These are phyloP conservation scores for Sinapis alba DNA, from an alignment of 441 rosid species.

Conservation along the genomic window DNA sequence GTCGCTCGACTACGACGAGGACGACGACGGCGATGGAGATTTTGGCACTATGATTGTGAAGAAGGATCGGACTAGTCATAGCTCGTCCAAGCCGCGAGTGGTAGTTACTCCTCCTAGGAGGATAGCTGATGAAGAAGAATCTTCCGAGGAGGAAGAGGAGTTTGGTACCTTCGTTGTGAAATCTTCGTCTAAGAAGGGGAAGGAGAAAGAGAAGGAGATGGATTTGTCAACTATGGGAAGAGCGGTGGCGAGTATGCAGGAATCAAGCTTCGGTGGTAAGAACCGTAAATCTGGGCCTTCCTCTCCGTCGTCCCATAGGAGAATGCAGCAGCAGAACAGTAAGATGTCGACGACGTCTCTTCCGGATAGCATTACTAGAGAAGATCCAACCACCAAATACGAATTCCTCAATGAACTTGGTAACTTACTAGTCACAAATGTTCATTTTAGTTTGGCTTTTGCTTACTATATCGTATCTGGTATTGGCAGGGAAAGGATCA, in stretches of 20 bases:
- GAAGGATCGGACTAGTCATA: constrained; percentile 43
- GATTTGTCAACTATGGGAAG: constrained; percentile 74
- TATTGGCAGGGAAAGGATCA: constrained; percentile 84
- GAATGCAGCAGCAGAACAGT: constrained; percentile 49
- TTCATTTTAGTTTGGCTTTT: background rate
- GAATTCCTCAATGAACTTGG: constrained; percentile 97
- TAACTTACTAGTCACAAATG: constrained; percentile 14
- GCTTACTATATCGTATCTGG: constrained; percentile 11
- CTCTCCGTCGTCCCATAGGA: constrained; percentile 45
- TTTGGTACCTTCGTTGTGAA: constrained; percentile 80
- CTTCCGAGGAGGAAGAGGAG: constrained; percentile 53
- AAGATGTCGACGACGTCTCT: constrained; percentile 82
- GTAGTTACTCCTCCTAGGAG: constrained; percentile 46
- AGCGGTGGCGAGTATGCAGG: constrained; percentile 85
- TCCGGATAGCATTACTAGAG: constrained; percentile 82
- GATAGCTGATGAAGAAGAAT: constrained; percentile 32
- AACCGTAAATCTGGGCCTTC: constrained; percentile 48
- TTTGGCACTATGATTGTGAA: constrained; percentile 90
- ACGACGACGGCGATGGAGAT: constrained; percentile 45
- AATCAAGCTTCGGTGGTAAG: constrained; percentile 63
- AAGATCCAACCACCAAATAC: constrained; percentile 91
- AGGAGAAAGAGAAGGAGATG: constrained; percentile 43
- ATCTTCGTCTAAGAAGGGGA: constrained; percentile 45
- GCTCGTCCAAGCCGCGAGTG: constrained; percentile 39
- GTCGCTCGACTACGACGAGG: constrained; percentile 56